Percentiles rank a stretch among this genome's conserved stretches.
Conservation (phyloP, 495 filamentous ascomycete species). For the Clohesyomyces aquaticus region DNA sequence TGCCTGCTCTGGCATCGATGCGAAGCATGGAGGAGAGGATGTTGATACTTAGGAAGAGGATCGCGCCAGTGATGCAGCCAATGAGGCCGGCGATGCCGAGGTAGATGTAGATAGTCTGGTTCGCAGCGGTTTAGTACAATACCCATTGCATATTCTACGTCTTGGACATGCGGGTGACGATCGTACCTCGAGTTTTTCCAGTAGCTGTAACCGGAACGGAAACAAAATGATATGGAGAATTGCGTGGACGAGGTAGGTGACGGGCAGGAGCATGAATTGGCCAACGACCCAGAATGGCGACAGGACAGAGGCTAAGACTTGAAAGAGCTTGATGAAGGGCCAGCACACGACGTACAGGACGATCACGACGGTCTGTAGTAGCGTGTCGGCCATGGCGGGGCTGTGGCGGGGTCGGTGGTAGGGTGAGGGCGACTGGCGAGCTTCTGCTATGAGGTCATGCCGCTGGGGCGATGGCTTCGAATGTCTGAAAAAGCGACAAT, state of each 20-base stretch:
- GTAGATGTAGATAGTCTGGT: slow-evolving; percentile 67
- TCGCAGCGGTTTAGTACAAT: slow-evolving; percentile 33
- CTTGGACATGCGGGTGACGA: background rate
- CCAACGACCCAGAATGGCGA: slow-evolving; percentile 47
- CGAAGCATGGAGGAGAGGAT: slow-evolving; percentile 49
- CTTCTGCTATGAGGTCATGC: background rate
- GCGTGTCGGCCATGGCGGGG: slow-evolving; percentile 27
- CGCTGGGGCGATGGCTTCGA: no score
- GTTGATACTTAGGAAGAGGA: slow-evolving; percentile 53
- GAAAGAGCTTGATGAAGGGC: slow-evolving; percentile 47
- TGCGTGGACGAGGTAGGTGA: slow-evolving; percentile 42
- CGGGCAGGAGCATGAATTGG: slow-evolving; percentile 45
- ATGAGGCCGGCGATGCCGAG: slow-evolving; percentile 62
- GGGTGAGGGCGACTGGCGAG: background rate
- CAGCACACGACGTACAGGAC: slow-evolving; percentile 48
- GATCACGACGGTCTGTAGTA: slow-evolving; percentile 36
- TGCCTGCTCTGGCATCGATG: slow-evolving; percentile 27
- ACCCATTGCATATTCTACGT: slow-evolving; percentile 26
- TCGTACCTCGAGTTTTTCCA: slow-evolving; percentile 67
- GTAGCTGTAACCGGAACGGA: slow-evolving; percentile 50
- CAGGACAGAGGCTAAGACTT: slow-evolving; percentile 46
- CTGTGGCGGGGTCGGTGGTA: background rate
- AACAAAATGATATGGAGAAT: slow-evolving; percentile 40
- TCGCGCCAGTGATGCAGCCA: slow-evolving; percentile 56
- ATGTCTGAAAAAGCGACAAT: background rate